Percentiles rank a stretch among this genome's conserved stretches.
Evolutionary conservation across 2,329 filamentous ascomycete genomes (phyloP).

Genomic region (Botrytis galanthina): DNA sequence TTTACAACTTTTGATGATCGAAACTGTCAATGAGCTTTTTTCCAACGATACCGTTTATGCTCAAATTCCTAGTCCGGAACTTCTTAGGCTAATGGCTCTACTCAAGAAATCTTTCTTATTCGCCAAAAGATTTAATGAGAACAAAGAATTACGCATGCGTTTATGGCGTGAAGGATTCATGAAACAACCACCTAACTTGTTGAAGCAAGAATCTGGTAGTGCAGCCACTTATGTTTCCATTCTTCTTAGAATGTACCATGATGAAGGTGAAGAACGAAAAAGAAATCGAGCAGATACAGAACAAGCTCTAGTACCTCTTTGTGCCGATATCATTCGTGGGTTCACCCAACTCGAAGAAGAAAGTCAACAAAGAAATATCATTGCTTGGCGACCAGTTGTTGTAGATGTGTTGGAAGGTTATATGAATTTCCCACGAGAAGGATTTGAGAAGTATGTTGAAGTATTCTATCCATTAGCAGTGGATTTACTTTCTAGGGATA

Average conservation of each 20-base stretch:
- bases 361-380: conserved; percentile 93
- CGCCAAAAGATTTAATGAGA: conserved; percentile 94
- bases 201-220: conserved; percentile 93
- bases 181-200: conserved; percentile 95
- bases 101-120: conserved; percentile 97
- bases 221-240: conserved; percentile 96
- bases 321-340: conserved; percentile 85
- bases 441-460: conserved; percentile 75
- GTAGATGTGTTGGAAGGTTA: conserved; percentile 96
- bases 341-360: conserved; percentile 91
- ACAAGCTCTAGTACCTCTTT: conserved; percentile 87
- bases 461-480: conserved; percentile 86
- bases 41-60: conserved; percentile 94
- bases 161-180: conserved; percentile 99
- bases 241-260: conserved; percentile 94
- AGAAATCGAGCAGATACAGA: conserved; percentile 81
- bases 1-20: conserved; percentile 96
- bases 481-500: conserved; percentile 77
- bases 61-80: conserved; percentile 85
- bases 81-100: conserved; percentile 87
- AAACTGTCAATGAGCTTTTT: conserved; percentile 98
- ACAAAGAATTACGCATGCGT: conserved; percentile 91
- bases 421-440: conserved; percentile 73
- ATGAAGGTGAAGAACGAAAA: conserved; percentile 77
- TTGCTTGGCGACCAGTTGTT: conserved; percentile 95